These are phyloP conservation scores for Diaporthe sp. DNA, from an alignment of 2,329 filamentous ascomycete genomes.

Conservation along the genomic window DNA sequence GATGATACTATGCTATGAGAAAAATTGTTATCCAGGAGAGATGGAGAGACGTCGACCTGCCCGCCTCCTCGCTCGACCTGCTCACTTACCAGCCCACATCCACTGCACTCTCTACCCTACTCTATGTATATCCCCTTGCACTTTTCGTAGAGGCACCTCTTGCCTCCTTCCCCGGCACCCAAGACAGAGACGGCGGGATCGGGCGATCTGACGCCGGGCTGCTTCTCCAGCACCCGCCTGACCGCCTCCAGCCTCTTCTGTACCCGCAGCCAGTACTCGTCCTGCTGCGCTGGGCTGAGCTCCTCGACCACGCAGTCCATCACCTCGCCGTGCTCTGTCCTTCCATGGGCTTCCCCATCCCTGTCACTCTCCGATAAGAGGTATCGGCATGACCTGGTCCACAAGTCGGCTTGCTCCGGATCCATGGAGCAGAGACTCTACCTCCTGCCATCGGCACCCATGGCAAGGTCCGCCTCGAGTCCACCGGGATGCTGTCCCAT, in stretches of 20 bases:
- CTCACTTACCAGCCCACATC: neutral
- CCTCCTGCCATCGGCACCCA: conserved; percentile 66
- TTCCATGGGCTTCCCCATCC: neutral
- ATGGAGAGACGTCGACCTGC: conserved; percentile 30
- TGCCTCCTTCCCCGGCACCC: neutral
- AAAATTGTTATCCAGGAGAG: conserved; percentile 23
- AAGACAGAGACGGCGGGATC: conserved; percentile 1
- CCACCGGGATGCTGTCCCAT: conserved; percentile 57
- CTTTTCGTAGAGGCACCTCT: conserved; percentile 3
- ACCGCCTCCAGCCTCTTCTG: conserved; percentile 28
- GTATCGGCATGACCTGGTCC: conserved; percentile 24
- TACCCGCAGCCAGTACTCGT: conserved; percentile 28
- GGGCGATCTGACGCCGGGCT: neutral
- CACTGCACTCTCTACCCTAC: neutral
- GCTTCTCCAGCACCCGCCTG: conserved; percentile 22
- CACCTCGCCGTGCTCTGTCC: neutral
- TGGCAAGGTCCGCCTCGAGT: conserved; percentile 71
- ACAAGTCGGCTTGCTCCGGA: conserved; percentile 30
- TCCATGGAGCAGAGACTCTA: conserved; percentile 38
- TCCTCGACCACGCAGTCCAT: conserved; percentile 20
- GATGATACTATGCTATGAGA: conserved; percentile 36
- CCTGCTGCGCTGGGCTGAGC: conserved; percentile 25
- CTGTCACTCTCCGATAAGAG: conserved; percentile 18
- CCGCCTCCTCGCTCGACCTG: conserved; percentile 14
- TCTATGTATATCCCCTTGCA: neutral